Conservation (phyloP, 352 stramenopile species). For the Blastocystis sp. region DNA sequence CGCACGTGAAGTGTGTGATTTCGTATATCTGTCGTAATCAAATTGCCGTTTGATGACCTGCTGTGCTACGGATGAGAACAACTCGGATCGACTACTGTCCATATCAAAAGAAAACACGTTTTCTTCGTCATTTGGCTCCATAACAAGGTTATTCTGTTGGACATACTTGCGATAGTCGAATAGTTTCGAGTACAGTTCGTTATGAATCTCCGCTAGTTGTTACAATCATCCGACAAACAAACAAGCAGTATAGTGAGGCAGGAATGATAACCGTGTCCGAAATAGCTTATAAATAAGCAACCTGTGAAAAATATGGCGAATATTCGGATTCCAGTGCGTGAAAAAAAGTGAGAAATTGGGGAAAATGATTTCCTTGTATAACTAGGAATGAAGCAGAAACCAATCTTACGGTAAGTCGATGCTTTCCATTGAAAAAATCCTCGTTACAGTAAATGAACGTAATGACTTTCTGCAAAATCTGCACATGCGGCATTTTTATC, state of each 20-base stretch:
- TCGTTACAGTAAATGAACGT: conserved; percentile 45
- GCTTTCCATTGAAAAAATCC: conserved; percentile 54
- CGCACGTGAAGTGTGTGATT: not conserved
- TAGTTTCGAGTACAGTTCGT: conserved; percentile 19
- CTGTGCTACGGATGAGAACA: not conserved
- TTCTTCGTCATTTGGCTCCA: not conserved
- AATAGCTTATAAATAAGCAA: conserved; percentile 34
- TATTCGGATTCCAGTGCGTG: conserved; percentile 37
- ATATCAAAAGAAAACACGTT: not conserved
- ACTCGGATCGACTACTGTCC: not conserved
- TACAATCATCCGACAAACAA: not conserved
- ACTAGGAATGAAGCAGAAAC: not conserved
- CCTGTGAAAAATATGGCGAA: conserved; percentile 54
- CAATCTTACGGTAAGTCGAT: not conserved
- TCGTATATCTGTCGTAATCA: not conserved
- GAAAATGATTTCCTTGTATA: conserved; percentile 38
- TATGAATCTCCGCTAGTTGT: not conserved
- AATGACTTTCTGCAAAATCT: conserved; percentile 49
- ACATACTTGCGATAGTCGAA: not conserved
- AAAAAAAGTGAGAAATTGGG: conserved; percentile 20
- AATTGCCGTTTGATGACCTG: not conserved
- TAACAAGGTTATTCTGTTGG: not conserved
- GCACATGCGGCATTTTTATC: conserved; percentile 37
- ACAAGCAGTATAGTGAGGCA: not conserved
- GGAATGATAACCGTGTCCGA: conserved; percentile 5